Evolutionary conservation across 345 rosid species (phyloP).

Genomic region (Sonneratia alba): DNA sequence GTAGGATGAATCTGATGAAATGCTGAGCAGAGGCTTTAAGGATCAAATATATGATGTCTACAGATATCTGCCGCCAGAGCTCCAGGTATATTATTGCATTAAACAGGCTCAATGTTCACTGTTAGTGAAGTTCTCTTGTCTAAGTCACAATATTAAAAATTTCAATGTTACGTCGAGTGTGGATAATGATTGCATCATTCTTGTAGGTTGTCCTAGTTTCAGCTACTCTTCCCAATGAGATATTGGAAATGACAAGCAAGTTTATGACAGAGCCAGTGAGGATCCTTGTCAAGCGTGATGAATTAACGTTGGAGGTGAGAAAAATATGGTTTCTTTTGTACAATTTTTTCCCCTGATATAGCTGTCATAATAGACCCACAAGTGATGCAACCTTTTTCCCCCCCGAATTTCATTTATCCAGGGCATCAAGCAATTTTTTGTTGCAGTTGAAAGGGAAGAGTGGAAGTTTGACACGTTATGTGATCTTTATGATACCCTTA

Average conservation of each 20-base stretch:
- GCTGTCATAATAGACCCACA: too few relatives aligned
- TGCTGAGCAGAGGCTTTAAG: conserved; percentile 98
- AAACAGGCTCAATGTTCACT: not conserved
- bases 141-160: not conserved
- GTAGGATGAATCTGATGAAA: conserved; percentile 92
- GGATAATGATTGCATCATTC: not conserved
- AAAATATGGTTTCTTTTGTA: not conserved
- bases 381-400: too few relatives aligned
- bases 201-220: conserved; percentile 81
- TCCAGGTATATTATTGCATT: conserved; percentile 50
- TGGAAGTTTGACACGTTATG: conserved; percentile 98
- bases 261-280: conserved; percentile 96
- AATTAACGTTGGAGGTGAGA: conserved; percentile 83
- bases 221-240: conserved; percentile 95
- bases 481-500: conserved; percentile 93
- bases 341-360: not conserved
- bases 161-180: not conserved
- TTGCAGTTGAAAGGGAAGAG: conserved; percentile 91
- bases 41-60: conserved; percentile 95
- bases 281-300: conserved; percentile 97
- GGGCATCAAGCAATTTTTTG: conserved; percentile 96
- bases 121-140: not conserved
- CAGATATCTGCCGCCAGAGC: conserved; percentile 93
- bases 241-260: conserved; percentile 84
- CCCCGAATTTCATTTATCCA: conserved; percentile 14